phyloP scores from a whole-genome alignment of 139 green algal genomes.

The Coccomyxa sp. region DNA sequence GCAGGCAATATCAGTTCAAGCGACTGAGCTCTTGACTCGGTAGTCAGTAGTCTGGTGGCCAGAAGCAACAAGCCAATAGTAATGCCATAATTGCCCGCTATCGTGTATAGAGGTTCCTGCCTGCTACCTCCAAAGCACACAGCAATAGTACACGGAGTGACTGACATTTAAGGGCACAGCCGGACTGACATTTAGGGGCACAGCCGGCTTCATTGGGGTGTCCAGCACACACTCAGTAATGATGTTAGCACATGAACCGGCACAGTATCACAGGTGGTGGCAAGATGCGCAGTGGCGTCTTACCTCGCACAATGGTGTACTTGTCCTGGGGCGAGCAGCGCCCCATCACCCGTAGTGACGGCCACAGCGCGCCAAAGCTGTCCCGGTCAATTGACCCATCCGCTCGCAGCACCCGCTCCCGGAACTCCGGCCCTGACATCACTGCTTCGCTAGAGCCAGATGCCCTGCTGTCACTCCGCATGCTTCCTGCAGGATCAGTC shows the following conservation, averaged over 20 bases:
- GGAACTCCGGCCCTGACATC: conserved; percentile 63
- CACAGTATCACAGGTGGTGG: not conserved
- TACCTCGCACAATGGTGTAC: conserved; percentile 72
- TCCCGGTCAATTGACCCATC: conserved; percentile 60
- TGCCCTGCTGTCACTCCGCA: not conserved
- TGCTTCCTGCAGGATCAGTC: not conserved
- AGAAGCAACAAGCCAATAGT: too few species aligned
- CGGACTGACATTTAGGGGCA: too few species aligned
- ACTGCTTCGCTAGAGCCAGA: conserved; percentile 17
- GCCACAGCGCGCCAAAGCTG: conserved; percentile 62
- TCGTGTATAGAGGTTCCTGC: too few species aligned
- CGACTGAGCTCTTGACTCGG: too few species aligned
- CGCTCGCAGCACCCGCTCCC: conserved; percentile 35
- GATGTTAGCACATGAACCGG: not conserved
- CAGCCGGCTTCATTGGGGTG: too few species aligned
- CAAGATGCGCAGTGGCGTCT: too few species aligned
- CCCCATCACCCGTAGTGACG: conserved; percentile 78
- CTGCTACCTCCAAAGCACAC: too few species aligned
- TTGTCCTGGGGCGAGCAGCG: conserved; percentile 91
- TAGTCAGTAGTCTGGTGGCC: too few species aligned
- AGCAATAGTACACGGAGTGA: too few species aligned
- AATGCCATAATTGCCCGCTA: too few species aligned
- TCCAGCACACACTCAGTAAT: not conserved
- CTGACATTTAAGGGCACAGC: too few species aligned
- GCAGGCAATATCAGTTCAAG: too few species aligned